phyloP scores from a whole-genome alignment of 2,329 filamentous ascomycete genomes.

The Chrysoporthe austroafricana region DNA sequence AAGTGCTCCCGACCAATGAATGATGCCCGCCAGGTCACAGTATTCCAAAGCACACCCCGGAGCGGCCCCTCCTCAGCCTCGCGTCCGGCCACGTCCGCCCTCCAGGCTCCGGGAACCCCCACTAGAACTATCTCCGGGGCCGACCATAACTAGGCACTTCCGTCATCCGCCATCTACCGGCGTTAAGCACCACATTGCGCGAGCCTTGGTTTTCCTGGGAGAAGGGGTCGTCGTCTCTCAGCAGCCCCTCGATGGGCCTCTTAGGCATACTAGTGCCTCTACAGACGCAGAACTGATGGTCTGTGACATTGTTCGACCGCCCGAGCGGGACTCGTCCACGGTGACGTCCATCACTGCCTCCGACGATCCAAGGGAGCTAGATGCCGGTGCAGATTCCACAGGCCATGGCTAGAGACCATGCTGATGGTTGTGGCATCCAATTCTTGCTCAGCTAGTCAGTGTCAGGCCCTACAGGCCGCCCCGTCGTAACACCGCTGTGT shows the following conservation, averaged over 20 bases:
- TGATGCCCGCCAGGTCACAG: no score
- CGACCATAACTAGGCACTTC: background rate
- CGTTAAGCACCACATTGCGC: background rate
- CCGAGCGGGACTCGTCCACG: background rate
- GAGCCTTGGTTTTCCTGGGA: background rate
- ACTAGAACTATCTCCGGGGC: background rate
- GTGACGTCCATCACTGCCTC: slow-evolving; percentile 57
- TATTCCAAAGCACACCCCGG: background rate
- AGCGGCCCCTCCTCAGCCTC: slow-evolving; percentile 4
- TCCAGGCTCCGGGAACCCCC: background rate
- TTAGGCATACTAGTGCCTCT: background rate
- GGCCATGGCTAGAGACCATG: slow-evolving; percentile 63
- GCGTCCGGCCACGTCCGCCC: slow-evolving; percentile 4
- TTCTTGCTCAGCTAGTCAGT: slow-evolving; percentile 4
- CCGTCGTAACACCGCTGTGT: slow-evolving; percentile 17
- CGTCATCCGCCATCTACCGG: background rate
- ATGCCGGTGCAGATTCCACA: slow-evolving; percentile 54
- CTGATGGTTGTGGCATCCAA: background rate
- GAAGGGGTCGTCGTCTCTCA: background rate
- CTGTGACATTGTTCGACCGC: background rate
- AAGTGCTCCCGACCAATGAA: background rate
- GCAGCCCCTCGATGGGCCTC: background rate
- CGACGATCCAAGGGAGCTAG: slow-evolving; percentile 72
- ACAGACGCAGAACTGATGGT: background rate
- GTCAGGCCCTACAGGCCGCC: slow-evolving; percentile 19